Conservation (phyloP, 768 basidiomycete species). For the Plicaturopsis crispa region DNA sequence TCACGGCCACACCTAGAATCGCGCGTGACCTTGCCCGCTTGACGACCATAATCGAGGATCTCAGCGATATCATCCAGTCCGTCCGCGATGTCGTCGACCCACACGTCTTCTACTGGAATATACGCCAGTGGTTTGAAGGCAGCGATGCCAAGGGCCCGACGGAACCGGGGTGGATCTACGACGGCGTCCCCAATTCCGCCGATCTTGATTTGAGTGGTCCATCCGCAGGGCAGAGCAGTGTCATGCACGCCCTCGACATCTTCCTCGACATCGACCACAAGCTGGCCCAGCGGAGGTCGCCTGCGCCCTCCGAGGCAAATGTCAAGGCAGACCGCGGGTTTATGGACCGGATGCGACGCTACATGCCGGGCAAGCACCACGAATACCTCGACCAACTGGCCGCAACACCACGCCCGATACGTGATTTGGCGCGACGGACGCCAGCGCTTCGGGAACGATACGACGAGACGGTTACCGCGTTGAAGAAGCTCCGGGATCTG, state of each 20-base stretch:
- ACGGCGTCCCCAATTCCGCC: slow-evolving; percentile 57
- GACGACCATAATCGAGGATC: slow-evolving; percentile 60
- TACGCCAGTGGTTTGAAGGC: slow-evolving; percentile 91
- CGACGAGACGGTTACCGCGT: slow-evolving; percentile 65
- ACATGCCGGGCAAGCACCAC: slow-evolving; percentile 92
- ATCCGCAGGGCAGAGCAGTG: slow-evolving; percentile 88
- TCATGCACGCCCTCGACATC: slow-evolving; percentile 82
- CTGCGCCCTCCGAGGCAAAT: slow-evolving; percentile 57
- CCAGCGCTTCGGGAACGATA: slow-evolving; percentile 66
- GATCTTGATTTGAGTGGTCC: slow-evolving; percentile 75
- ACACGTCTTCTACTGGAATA: slow-evolving; percentile 79
- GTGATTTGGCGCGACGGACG: slow-evolving; percentile 49
- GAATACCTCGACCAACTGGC: slow-evolving; percentile 72
- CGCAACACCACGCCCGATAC: slow-evolving; percentile 49
- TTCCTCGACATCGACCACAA: slow-evolving; percentile 88
- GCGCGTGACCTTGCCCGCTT: slow-evolving; percentile 66
- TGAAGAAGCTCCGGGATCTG: slow-evolving; percentile 78
- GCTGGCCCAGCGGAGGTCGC: slow-evolving; percentile 61
- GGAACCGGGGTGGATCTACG: slow-evolving; percentile 63
- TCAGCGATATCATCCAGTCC: slow-evolving; percentile 61
- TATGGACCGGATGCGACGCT: slow-evolving; percentile 89
- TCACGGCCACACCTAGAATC: slow-evolving; percentile 59
- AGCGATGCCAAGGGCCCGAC: slow-evolving; percentile 52
- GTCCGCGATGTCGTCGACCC: slow-evolving; percentile 75
- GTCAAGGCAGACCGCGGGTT: slow-evolving; percentile 67